Percentiles rank a stretch among this genome's conserved stretches.
These are phyloP conservation scores for Coemansia erecta DNA, from an alignment of 192 early-diverging fungal species.

Conservation along the genomic window DNA sequence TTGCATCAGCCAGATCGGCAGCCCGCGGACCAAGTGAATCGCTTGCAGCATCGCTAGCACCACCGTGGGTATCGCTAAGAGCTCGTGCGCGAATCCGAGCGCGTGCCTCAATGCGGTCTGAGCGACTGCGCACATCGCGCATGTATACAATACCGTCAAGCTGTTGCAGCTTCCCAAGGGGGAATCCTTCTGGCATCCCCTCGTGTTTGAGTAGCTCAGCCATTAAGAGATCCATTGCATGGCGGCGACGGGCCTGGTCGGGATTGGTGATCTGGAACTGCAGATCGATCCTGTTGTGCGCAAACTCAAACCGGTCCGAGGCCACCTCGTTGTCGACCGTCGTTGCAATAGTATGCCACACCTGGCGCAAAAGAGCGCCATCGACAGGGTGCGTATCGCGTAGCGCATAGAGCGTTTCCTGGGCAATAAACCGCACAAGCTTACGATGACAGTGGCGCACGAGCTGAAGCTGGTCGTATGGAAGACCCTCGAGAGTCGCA, in stretches of 20 bases:
- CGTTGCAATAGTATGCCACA: conserved; percentile 52
- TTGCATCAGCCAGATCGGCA: conserved; percentile 31
- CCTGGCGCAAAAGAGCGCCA: conserved; percentile 39
- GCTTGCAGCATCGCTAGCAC: background rate
- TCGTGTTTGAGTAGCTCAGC: conserved; percentile 39
- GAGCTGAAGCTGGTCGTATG: conserved; percentile 44
- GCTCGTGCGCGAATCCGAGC: conserved; percentile 32
- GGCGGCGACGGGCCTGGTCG: conserved; percentile 23
- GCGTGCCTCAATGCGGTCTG: conserved; percentile 28
- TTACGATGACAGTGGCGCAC: conserved; percentile 44
- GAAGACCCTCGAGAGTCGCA: conserved; percentile 40
- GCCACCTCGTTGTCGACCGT: conserved; percentile 50
- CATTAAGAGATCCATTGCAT: conserved; percentile 40
- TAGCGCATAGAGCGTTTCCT: conserved; percentile 47
- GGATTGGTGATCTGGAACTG: conserved; percentile 30
- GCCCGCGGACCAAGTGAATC: background rate
- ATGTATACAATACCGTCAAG: conserved; percentile 41
- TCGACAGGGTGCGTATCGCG: conserved; percentile 48
- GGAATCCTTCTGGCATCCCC: conserved; percentile 8
- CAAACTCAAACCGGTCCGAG: conserved; percentile 43
- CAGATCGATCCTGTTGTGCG: conserved; percentile 40
- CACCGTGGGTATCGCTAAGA: conserved; percentile 19
- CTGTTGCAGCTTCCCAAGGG: conserved; percentile 31
- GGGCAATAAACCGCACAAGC: conserved; percentile 47
- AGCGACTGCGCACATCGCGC: conserved; percentile 47